Base-by-base conservation (phyloP, 1,139 yeast genomes). In the Kodamaea arcana region DNA sequence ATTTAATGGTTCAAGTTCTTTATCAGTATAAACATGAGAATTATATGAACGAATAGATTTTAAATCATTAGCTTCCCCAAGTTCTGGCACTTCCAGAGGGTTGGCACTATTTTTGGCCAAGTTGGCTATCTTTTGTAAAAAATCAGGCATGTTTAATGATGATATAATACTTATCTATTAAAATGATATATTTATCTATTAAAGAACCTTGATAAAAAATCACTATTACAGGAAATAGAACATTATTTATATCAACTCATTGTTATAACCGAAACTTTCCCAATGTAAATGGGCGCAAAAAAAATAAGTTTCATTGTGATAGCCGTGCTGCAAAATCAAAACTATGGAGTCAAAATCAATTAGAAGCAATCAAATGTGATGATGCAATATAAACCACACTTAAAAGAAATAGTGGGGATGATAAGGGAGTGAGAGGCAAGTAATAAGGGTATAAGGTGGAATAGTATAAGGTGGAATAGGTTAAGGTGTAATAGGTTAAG, bases 11-110 rank as follows among this genome's bases (percentile, higher is more conserved):
- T 33, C 36, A 21, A 33, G 29, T 13, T 29, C 29, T 4, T 24
- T 18, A 7, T 33, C 36, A 15, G 21, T 23, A 12, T 29, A 18
- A 7, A 9, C 9, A 18, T 18, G 22, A 12, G 39, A 31, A 15
- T 34, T 31, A 15, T 29, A 18, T 9, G 40, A 33, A 15, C 29
- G 34, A 12, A 36, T 28, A 11, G 32, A 29, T 6, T 22, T 11
- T 16, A 29, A 29, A 17, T 33, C 34, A 4, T 16, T 10, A 6
- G 27, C 12, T 16, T 45, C 46, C 25, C 34, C 41, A 27, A 38
- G 30, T 15, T 49, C 49, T 23, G 52, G 54, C 13, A 51, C 46
- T 31, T 48, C 48, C 53, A 48, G 34, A 40, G 23, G 45, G 4
- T 51, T 49, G 10, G 40, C 41, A 15, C 39, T 39, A 25, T 44